Evolutionary conservation across 352 stramenopile genomes (phyloP).

Genomic region (Globisporangium orthogonon): DNA sequence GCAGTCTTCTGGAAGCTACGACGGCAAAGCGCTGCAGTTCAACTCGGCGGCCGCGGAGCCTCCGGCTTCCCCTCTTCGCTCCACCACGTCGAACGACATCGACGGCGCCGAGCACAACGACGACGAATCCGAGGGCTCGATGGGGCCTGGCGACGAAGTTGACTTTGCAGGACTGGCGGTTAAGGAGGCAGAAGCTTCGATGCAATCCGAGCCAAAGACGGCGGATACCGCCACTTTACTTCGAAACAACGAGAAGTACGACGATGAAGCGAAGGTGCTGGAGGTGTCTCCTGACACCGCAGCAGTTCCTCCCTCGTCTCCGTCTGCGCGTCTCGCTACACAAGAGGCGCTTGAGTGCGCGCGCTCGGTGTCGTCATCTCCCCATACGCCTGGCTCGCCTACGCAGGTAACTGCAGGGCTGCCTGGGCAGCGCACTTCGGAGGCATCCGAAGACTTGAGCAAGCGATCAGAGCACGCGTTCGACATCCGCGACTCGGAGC

Average conservation of each 20-base stretch:
- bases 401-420: not conserved
- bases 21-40: not conserved
- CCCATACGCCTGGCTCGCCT: conserved; percentile 1
- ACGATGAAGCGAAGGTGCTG: conserved; percentile 47
- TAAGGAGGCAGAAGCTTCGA: not conserved
- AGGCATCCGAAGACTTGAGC: not conserved
- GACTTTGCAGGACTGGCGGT: conserved; percentile 6
- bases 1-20: not conserved
- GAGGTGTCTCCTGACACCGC: conserved; percentile 34
- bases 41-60: not conserved
- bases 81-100: not conserved
- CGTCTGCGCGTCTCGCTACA: conserved; percentile 30
- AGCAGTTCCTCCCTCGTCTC: conserved; percentile 32
- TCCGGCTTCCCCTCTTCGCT: not conserved
- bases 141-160: conserved; percentile 30
- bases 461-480: conserved; percentile 13
- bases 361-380: conserved; percentile 17
- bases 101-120: conserved; percentile 19
- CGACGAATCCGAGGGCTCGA: conserved; percentile 32
- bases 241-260: conserved; percentile 14
- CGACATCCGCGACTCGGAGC: conserved; percentile 31
- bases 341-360: conserved; percentile 26
- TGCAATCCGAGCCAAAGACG: not conserved
- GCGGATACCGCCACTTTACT: conserved; percentile 8
- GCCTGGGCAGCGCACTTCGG: conserved; percentile 3